A percentile compares a stretch with the other conserved stretches of the same genome.
These are phyloP conservation scores for Trichoderma polysporum DNA, from an alignment of 2,329 filamentous ascomycete genomes.

Conservation along the genomic window DNA sequence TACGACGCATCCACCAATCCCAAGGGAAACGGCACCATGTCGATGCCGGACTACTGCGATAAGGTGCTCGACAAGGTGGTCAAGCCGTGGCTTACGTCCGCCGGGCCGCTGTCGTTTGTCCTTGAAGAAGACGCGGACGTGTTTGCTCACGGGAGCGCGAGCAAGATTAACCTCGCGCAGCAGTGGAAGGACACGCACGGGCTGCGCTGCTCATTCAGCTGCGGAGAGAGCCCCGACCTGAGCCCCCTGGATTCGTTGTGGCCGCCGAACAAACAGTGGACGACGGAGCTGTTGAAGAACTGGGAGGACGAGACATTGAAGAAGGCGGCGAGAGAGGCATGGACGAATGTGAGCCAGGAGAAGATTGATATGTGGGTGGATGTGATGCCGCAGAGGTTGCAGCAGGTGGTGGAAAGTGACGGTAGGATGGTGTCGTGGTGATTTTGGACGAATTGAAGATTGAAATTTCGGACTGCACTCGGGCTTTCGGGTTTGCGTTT, in stretches of 20 bases:
- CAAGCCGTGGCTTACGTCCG: constrained; percentile 34
- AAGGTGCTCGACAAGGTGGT: constrained; percentile 36
- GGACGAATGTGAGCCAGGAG: constrained; percentile 33
- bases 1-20: constrained; percentile 39
- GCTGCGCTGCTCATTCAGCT: constrained; percentile 36
- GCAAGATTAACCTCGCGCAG: constrained; percentile 38
- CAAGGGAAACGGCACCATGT: constrained; percentile 34
- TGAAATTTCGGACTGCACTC: background rate
- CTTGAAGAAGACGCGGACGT: constrained; percentile 39
- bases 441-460: background rate
- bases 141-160: constrained; percentile 38
- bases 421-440: constrained; percentile 37
- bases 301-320: constrained; percentile 38
- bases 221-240: constrained; percentile 40
- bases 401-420: constrained; percentile 34
- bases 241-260: constrained; percentile 39
- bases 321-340: constrained; percentile 34
- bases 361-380: constrained; percentile 40
- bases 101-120: constrained; percentile 29
- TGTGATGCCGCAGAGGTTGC: constrained; percentile 37
- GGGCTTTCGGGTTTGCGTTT: background rate
- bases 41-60: constrained; percentile 37
- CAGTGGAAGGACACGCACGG: constrained; percentile 38
- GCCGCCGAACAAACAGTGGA: constrained; percentile 38
- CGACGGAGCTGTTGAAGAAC: constrained; percentile 28